These are phyloP conservation scores for Fusarium annulatum DNA, from an alignment of 2,329 filamentous ascomycete genomes.

Conservation along the genomic window DNA sequence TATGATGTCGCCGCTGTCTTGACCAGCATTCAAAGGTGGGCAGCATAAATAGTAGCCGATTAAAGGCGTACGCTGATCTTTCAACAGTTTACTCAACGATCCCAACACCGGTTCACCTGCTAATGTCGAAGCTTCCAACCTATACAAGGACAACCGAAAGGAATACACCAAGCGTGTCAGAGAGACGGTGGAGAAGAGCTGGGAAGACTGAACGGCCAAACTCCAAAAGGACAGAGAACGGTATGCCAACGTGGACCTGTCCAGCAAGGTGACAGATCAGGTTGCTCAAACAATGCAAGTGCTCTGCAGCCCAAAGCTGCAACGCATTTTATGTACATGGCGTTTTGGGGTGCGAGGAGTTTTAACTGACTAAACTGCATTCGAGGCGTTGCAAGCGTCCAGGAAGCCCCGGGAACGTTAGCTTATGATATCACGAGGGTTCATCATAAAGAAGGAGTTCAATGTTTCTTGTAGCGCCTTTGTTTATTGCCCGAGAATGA, in stretches of 20 bases:
- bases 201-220: constrained; percentile 77
- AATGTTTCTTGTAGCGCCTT: constrained; percentile 27
- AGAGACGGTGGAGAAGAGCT: constrained; percentile 99
- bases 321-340: constrained; percentile 39
- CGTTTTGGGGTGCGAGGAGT: constrained; percentile 49
- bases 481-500: constrained; percentile 1
- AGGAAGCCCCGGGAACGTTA: constrained; percentile 34
- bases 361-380: constrained; percentile 47
- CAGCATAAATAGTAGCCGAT: neutral
- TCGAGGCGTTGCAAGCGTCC: constrained; percentile 44
- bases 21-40: constrained; percentile 95
- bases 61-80: constrained; percentile 44
- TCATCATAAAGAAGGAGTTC: constrained; percentile 42
- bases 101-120: constrained; percentile 98
- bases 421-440: constrained; percentile 42
- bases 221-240: constrained; percentile 24
- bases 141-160: constrained; percentile 97
- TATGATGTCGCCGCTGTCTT: constrained; percentile 98
- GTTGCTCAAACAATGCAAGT: constrained; percentile 14
- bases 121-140: constrained; percentile 96
- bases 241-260: constrained; percentile 40
- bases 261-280: constrained; percentile 27
- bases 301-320: constrained; percentile 7
- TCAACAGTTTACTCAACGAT: constrained; percentile 86
- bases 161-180: constrained; percentile 96